Base-by-base conservation (phyloP, 2,329 filamentous ascomycete species). In the Stachybotrys chartarum region DNA sequence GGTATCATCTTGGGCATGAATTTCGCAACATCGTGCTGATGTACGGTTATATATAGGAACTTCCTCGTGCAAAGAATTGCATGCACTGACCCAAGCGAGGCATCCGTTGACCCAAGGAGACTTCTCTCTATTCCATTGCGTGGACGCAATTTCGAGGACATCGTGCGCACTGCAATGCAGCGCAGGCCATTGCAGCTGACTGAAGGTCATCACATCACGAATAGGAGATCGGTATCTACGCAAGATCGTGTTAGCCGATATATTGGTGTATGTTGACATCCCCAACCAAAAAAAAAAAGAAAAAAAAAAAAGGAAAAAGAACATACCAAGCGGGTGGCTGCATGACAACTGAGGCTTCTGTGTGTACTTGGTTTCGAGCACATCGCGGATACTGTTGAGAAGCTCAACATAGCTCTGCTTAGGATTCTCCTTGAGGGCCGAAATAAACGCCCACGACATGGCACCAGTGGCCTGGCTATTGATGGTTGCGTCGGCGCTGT, bases 381-480 rank as follows among this genome's bases (percentile, higher is more conserved):
- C 87, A 56, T 96, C 92, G 56, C 94, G 89, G 66, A 99, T 92
- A 72, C 87, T 96, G 79, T 97, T 97, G 62, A 99, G 81, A 56
- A 99, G 78, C 77, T 97, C 87, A 52, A 97, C 90, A 68, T 99
- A 99, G 75, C 88, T 96, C 77, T 97, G 94, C 69, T 96, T 87
- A 1, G 91, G 91, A 68, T 96, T 96, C 77, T 92, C 91, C 78
- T 89, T 92, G 66, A 97, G 81, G 18, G 92, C 87, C 1, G 82
- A 85, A 71, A 99, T 94, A 71, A 99, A 99, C 2, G 94, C 94
- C 85, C 89, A 97, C 4, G 91, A 96, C 94, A 99, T 97, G 71
- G 94, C 94, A 55, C 94, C 94, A 0, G 94, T 99, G 39, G 94
- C 93, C 74, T 97, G 82, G 55, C 90, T 85, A 48, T 81, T 84